Evolutionary conservation across 306 rosid genomes (phyloP), one percentile per base, ranked within the genome.

Genomic region (Bauhinia variegata): DNA sequence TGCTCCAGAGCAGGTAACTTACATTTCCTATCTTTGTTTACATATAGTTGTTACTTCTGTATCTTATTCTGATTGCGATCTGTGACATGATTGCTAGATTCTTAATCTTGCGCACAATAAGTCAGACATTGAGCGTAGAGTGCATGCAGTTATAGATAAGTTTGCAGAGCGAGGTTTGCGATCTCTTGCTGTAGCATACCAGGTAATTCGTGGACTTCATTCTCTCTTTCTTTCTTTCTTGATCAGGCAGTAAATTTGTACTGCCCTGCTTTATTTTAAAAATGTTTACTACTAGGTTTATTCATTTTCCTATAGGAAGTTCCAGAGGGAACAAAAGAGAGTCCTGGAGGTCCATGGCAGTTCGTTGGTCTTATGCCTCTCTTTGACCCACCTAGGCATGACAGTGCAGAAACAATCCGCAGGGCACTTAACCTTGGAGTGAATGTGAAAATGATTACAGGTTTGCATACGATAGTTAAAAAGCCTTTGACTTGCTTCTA

Each of bases 321-420:
- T 72, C 95, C 98, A 18, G 97, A 84, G 32, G 91, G 98, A 86
- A 84, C 79, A 68, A 90, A 90, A 50, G 98, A 93, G 62, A 83
- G 97, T 82, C 70, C 90, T 74, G 98, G 98, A 58, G 84, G 90
- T 39, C 98, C 98, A 8, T 93, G 98, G 98, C 98, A 88, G 79
- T 93, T 93, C 59, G 76, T 88, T 62, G 97, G 98, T 33, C 90
- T 93, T 41, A 71, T 93, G 95, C 95, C 98, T 46, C 96, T 93
- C 53, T 93, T 93, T 66, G 98, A 93, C 71, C 98, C 98, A 60
- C 98, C 98, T 46, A 87, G 98, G 79, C 98, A 93, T 74, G 98
- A 93, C 54, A 93, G 98, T 83, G 98, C 98, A 10, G 98, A 93
- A 84, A 93, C 98, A 18, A 93, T 93, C 32, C 72, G 96, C 69